These are phyloP conservation scores for Tricholoma hemisulphureum DNA, from an alignment of 768 basidiomycete species.

Conservation along the genomic window DNA sequence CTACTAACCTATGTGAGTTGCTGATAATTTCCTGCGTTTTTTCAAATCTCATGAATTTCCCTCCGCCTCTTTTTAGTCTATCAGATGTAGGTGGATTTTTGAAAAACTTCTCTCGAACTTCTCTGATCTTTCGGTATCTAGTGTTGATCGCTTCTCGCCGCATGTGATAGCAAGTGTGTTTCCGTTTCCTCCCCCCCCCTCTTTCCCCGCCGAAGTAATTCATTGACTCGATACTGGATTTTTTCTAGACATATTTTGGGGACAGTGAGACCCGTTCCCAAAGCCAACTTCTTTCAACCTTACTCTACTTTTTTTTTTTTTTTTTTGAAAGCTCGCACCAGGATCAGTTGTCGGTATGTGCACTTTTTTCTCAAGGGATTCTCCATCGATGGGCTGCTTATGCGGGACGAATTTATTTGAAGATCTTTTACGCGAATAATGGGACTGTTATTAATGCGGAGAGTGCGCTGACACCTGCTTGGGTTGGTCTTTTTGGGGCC, in stretches of 20 bases:
- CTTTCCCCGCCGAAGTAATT: too few relatives aligned
- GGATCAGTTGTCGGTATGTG: slow-evolving; percentile 60
- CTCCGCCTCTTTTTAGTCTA: slow-evolving; percentile 33
- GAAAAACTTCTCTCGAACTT: not conserved
- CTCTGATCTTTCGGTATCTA: slow-evolving; percentile 28
- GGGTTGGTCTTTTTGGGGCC: slow-evolving; percentile 34
- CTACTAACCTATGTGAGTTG: slow-evolving; percentile 66
- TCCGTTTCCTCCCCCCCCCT: too few relatives aligned
- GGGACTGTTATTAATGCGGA: slow-evolving; percentile 55
- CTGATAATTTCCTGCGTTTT: not conserved
- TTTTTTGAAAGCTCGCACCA: slow-evolving; percentile 66
- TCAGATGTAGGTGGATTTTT: slow-evolving; percentile 36
- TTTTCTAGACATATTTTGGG: slow-evolving; percentile 66
- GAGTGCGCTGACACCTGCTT: slow-evolving; percentile 51
- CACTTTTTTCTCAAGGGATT: not conserved
- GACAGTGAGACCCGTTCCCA: slow-evolving; percentile 43
- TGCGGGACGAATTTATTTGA: too few relatives aligned
- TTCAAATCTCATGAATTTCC: not conserved
- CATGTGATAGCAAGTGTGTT: slow-evolving; percentile 72
- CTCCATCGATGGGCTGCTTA: not conserved
- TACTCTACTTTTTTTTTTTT: too few relatives aligned
- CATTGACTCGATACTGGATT: not conserved
- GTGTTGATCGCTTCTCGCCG: slow-evolving; percentile 75
- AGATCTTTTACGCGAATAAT: slow-evolving; percentile 77
- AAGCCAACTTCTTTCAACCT: not conserved